phyloP scores from a whole-genome alignment of 2,329 filamentous ascomycete species.

The Alternaria arbusti region DNA sequence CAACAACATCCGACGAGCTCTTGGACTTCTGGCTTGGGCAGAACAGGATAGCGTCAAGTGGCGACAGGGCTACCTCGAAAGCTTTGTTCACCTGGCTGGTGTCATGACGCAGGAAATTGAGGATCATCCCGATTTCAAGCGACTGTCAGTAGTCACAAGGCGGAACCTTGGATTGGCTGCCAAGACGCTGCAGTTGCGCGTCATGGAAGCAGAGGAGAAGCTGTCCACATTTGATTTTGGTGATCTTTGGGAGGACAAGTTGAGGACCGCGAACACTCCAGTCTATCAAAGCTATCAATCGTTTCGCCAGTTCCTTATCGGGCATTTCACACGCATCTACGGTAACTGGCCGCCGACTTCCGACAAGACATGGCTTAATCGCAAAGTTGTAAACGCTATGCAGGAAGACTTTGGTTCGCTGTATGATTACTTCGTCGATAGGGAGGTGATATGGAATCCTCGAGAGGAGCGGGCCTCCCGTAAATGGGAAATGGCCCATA shows the following conservation, averaged over 20 bases:
- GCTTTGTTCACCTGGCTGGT: slow-evolving; percentile 70
- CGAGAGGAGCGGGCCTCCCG: slow-evolving; percentile 66
- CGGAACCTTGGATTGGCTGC: slow-evolving; percentile 67
- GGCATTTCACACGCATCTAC: slow-evolving; percentile 63
- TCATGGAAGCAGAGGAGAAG: slow-evolving; percentile 68
- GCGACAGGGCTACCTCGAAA: slow-evolving; percentile 71
- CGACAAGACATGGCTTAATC: slow-evolving; percentile 62
- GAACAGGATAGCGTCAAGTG: slow-evolving; percentile 68
- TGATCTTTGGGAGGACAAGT: slow-evolving; percentile 62
- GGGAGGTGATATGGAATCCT: slow-evolving; percentile 69
- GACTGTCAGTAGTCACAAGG: slow-evolving; percentile 66
- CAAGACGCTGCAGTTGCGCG: slow-evolving; percentile 66
- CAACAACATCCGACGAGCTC: slow-evolving; percentile 64
- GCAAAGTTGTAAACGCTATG: slow-evolving; percentile 63
- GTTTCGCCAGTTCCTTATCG: slow-evolving; percentile 65
- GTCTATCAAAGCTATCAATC: slow-evolving; percentile 64
- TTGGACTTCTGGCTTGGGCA: slow-evolving; percentile 69
- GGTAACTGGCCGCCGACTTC: slow-evolving; percentile 67
- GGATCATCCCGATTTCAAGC: slow-evolving; percentile 63
- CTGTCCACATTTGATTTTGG: slow-evolving; percentile 65
- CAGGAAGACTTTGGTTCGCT: slow-evolving; percentile 71
- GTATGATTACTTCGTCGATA: slow-evolving; percentile 74
- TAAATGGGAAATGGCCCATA: slow-evolving; percentile 67
- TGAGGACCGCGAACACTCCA: slow-evolving; percentile 46
- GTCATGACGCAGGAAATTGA: slow-evolving; percentile 57